Evolutionary conservation across 176 grass and related monocot genomes (phyloP).

Genomic region (Musa beccarii): DNA sequence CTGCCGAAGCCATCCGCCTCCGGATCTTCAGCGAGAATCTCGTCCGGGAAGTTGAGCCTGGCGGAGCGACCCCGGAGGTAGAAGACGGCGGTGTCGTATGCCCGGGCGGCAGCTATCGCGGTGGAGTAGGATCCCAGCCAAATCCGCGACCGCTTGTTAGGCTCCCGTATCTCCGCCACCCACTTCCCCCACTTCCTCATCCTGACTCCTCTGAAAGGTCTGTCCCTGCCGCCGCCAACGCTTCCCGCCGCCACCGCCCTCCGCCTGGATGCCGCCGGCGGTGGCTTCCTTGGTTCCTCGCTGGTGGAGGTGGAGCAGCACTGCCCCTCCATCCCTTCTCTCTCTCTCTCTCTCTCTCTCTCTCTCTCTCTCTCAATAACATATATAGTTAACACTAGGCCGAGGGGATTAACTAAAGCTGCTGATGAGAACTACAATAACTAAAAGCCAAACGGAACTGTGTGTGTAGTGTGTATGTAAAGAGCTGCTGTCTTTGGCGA

Average conservation of each 20-base stretch:
- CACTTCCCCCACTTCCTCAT: slow-evolving; percentile 98
- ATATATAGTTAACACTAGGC: slow-evolving; percentile 28
- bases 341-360: slow-evolving; percentile 3
- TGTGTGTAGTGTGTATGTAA: too few species aligned
- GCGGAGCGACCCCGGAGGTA: slow-evolving; percentile 69
- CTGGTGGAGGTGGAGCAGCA: slow-evolving; percentile 32
- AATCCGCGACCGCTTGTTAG: slow-evolving; percentile 81
- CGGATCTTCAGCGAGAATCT: slow-evolving; percentile 34
- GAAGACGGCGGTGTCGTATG: slow-evolving; percentile 82
- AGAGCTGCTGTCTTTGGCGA: background rate
- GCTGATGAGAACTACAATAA: background rate
- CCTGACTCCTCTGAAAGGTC: slow-evolving; percentile 66
- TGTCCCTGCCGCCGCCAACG: background rate
- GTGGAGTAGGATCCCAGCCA: slow-evolving; percentile 79
- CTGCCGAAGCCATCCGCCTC: background rate
- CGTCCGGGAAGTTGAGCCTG: slow-evolving; percentile 84
- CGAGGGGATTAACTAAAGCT: slow-evolving; percentile 7
- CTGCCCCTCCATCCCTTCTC: slow-evolving; percentile 3
- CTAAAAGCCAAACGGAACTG: background rate
- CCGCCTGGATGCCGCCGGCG: slow-evolving; percentile 5
- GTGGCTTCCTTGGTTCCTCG: slow-evolving; percentile 22
- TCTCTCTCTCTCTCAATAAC: slow-evolving; percentile 1
- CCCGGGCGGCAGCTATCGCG: slow-evolving; percentile 60
- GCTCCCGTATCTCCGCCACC: slow-evolving; percentile 93
- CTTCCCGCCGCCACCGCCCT: slow-evolving; percentile 9